Conservation (phyloP, 2,329 filamentous ascomycete genomes). For the Aspergillus candidus region DNA sequence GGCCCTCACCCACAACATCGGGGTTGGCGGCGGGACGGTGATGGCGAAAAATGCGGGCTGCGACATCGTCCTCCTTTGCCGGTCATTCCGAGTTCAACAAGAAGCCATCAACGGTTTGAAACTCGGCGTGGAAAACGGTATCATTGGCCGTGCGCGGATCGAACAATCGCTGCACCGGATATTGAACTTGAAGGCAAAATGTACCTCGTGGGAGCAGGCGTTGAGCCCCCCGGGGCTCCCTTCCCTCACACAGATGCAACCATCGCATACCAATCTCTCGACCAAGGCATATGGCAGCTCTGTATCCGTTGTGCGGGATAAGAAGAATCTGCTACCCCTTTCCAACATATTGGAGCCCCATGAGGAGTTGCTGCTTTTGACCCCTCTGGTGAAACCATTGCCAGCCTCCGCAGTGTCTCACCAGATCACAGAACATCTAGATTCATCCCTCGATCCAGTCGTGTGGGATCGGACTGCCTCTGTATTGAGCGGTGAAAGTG, state of each 20-base stretch:
- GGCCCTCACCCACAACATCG: slow-evolving; percentile 87
- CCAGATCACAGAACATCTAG: slow-evolving; percentile 48
- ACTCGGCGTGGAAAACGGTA: slow-evolving; percentile 81
- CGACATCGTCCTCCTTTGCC: slow-evolving; percentile 81
- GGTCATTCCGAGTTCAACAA: slow-evolving; percentile 79
- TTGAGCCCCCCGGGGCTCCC: slow-evolving; percentile 77
- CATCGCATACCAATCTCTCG: slow-evolving; percentile 73
- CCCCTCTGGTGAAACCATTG: slow-evolving; percentile 84
- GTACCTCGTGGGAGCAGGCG: slow-evolving; percentile 85
- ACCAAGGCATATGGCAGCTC: slow-evolving; percentile 84
- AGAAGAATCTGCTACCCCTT: slow-evolving; percentile 75
- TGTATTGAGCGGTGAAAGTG: slow-evolving; percentile 85
- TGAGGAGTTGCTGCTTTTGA: slow-evolving; percentile 83
- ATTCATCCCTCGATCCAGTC: slow-evolving; percentile 49
- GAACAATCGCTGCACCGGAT: slow-evolving; percentile 74
- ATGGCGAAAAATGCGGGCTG: slow-evolving; percentile 97
- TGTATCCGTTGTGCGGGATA: slow-evolving; percentile 87
- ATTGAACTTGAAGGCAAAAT: slow-evolving; percentile 72
- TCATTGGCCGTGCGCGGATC: slow-evolving; percentile 74
- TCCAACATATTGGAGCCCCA: slow-evolving; percentile 73
- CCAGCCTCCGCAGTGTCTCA: slow-evolving; percentile 80
- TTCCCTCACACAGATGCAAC: slow-evolving; percentile 72
- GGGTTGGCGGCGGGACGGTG: slow-evolving; percentile 92
- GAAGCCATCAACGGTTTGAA: slow-evolving; percentile 89
- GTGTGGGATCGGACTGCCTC: slow-evolving; percentile 53